Percentiles rank a stretch among this genome's conserved stretches.
phyloP scores from a whole-genome alignment of 2,329 filamentous ascomycete genomes.

The Claviceps paspali region DNA sequence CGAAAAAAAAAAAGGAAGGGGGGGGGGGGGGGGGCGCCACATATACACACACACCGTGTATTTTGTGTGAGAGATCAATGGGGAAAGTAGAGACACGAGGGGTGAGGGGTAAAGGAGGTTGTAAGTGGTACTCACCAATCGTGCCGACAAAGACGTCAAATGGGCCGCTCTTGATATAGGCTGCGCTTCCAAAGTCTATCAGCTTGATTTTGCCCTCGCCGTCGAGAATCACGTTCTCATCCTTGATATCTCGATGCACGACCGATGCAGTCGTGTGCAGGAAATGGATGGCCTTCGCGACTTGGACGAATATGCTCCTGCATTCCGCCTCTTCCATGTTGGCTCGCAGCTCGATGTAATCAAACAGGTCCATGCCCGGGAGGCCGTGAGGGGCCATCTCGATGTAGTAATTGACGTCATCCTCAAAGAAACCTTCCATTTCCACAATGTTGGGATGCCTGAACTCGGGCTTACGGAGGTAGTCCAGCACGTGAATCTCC shows the following conservation, averaged over 20 bases:
- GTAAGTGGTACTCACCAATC: slow-evolving; percentile 82
- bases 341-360: slow-evolving; percentile 90
- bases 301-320: slow-evolving; percentile 87
- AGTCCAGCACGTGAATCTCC: slow-evolving; percentile 94
- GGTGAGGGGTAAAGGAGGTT: no score
- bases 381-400: slow-evolving; percentile 93
- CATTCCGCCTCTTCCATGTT: slow-evolving; percentile 96
- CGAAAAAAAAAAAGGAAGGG: slow-evolving; percentile 19
- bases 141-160: slow-evolving; percentile 99
- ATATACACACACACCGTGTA: no score
- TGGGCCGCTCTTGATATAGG: slow-evolving; percentile 94
- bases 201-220: slow-evolving; percentile 92
- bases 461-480: slow-evolving; percentile 59
- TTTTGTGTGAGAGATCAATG: no score
- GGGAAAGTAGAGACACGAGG: no score
- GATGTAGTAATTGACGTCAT: slow-evolving; percentile 92
- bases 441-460: slow-evolving; percentile 56
- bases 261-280: slow-evolving; percentile 81
- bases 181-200: slow-evolving; percentile 95
- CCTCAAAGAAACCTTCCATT: slow-evolving; percentile 61
- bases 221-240: slow-evolving; percentile 93
- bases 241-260: slow-evolving; percentile 96
- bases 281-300: slow-evolving; percentile 78
- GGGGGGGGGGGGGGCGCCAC: no score
- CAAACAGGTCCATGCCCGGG: slow-evolving; percentile 95